phyloP scores from a whole-genome alignment of 176 grass and related monocot species.

The Areca catechu region DNA sequence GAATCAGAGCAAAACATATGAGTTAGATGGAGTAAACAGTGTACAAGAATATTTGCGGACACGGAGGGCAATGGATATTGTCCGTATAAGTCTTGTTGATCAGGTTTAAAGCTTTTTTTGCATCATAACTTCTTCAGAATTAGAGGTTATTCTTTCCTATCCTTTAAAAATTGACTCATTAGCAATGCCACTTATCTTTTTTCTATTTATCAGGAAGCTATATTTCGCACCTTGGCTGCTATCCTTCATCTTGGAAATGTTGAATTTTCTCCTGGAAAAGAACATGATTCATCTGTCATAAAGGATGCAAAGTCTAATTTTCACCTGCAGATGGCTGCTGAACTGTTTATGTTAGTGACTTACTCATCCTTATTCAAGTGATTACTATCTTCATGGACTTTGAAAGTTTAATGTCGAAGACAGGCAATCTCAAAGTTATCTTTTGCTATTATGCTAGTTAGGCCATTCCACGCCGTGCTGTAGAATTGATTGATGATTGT shows the following conservation, averaged over 20 bases:
- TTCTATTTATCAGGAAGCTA: slow-evolving; percentile 58
- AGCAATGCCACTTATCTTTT: neutral
- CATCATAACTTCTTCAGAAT: neutral
- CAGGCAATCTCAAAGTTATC: too few relatives aligned
- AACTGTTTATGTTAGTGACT: slow-evolving; percentile 72
- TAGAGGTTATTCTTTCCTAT: neutral
- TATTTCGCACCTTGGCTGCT: slow-evolving; percentile 92
- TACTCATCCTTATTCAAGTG: neutral
- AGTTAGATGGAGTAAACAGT: slow-evolving; percentile 80
- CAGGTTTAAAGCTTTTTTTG: slow-evolving; percentile 43
- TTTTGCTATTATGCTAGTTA: too few relatives aligned
- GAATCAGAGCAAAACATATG: slow-evolving; percentile 88
- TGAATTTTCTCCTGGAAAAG: slow-evolving; percentile 87
- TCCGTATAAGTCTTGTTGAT: slow-evolving; percentile 69
- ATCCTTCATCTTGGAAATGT: slow-evolving; percentile 99
- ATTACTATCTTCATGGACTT: too few relatives aligned
- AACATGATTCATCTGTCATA: slow-evolving; percentile 73
- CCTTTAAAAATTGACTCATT: neutral
- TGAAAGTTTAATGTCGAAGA: too few relatives aligned
- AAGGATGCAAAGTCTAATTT: slow-evolving; percentile 71
- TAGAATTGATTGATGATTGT: too few relatives aligned
- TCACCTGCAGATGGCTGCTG: slow-evolving; percentile 80
- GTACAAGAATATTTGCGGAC: slow-evolving; percentile 88
- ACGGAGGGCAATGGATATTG: slow-evolving; percentile 91
- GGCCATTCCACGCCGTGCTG: too few relatives aligned